These are phyloP conservation scores for Scolecobasidium constrictum DNA, from an alignment of 2,329 filamentous ascomycete species.

Conservation along the genomic window DNA sequence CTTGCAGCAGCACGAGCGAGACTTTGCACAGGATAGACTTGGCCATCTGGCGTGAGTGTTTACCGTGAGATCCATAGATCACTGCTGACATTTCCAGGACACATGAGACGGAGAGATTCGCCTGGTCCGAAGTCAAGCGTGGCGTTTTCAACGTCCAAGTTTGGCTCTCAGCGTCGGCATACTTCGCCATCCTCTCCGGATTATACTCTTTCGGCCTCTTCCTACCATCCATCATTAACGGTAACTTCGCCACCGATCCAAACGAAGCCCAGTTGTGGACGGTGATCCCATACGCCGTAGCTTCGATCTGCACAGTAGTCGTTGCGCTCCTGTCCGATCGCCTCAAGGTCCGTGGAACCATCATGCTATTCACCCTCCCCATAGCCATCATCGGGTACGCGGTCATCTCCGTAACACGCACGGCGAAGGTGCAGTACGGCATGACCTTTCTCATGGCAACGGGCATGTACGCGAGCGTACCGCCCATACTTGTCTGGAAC, in stretches of 20 bases:
- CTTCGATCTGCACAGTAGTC: conserved; percentile 39
- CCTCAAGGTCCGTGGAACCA: conserved; percentile 45
- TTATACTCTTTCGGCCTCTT: no score
- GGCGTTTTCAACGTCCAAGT: no score
- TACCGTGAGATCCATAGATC: no score
- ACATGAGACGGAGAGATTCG: no score
- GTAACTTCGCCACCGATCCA: conserved; percentile 41
- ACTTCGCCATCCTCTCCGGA: no score
- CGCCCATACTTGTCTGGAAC: conserved; percentile 54
- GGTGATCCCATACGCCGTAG: conserved; percentile 53
- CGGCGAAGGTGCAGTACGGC: conserved; percentile 45
- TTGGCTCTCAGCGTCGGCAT: no score
- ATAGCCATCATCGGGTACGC: conserved; percentile 56
- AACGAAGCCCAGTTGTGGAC: conserved; percentile 53
- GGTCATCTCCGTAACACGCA: conserved; percentile 47
- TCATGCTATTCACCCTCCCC: conserved; percentile 54
- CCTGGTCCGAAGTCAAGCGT: no score
- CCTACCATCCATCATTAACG: no score
- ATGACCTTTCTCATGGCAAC: conserved; percentile 60
- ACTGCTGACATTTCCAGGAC: no score
- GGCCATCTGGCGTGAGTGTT: no score
- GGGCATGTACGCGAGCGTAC: conserved; percentile 53
- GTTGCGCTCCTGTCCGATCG: conserved; percentile 50
- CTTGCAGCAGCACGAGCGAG: no score
- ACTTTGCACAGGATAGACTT: no score